Conservation (phyloP, 106 monocot genomes). For the Chionographis japonica region DNA sequence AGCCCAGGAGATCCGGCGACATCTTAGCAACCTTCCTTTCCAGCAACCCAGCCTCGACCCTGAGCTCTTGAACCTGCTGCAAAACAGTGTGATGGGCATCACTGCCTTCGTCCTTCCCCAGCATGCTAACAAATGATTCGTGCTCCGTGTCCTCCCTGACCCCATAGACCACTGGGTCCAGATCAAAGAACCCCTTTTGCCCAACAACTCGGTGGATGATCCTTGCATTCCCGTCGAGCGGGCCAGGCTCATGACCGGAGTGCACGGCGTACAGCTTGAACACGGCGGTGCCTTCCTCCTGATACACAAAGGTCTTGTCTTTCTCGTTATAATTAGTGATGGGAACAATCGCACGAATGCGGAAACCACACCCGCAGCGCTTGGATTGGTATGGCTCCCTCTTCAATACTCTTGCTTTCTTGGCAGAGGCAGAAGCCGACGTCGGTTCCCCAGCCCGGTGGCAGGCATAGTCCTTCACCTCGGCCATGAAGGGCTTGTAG, state of each 20-base stretch:
- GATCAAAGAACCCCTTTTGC: slow-evolving; percentile 65
- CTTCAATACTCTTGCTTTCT: slow-evolving; percentile 75
- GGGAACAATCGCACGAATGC: slow-evolving; percentile 92
- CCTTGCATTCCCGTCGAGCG: slow-evolving; percentile 83
- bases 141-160: slow-evolving; percentile 69
- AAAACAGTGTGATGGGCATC: slow-evolving; percentile 44
- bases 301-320: slow-evolving; percentile 92
- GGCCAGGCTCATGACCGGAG: slow-evolving; percentile 93
- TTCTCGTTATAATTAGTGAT: slow-evolving; percentile 96
- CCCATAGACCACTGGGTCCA: slow-evolving; percentile 35
- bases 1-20: slow-evolving; percentile 34
- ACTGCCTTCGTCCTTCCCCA: slow-evolving; percentile 36
- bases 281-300: slow-evolving; percentile 90
- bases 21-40: slow-evolving; percentile 70
- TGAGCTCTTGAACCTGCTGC: slow-evolving; percentile 71
- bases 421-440: slow-evolving; percentile 35
- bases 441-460: slow-evolving; percentile 91
- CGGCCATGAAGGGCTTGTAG: slow-evolving; percentile 98
- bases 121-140: slow-evolving; percentile 40
- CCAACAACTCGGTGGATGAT: slow-evolving; percentile 88
- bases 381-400: slow-evolving; percentile 94
- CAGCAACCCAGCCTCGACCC: slow-evolving; percentile 36
- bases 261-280: slow-evolving; percentile 97
- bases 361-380: slow-evolving; percentile 92
- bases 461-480: slow-evolving; percentile 98